Conservation (phyloP, 2,329 filamentous ascomycete species). For the Botryosphaeria dothidea region DNA sequence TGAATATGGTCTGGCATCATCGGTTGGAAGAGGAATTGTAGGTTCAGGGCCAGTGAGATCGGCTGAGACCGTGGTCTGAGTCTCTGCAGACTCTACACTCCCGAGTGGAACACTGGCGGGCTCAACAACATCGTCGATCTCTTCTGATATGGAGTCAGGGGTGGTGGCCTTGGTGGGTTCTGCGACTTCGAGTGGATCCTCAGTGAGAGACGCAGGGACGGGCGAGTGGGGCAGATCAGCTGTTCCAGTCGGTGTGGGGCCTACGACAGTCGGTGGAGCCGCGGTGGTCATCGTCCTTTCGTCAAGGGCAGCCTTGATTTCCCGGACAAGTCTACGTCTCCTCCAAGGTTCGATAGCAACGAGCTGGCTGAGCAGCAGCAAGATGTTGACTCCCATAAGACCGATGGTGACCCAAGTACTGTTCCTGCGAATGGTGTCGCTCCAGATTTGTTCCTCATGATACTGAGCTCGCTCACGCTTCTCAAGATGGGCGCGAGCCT, state of each 20-base stretch:
- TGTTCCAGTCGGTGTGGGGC: neutral
- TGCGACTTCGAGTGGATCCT: neutral
- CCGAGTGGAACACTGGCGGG: conserved; percentile 21
- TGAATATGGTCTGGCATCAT: conserved; percentile 17
- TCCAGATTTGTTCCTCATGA: conserved; percentile 99
- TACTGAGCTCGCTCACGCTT: conserved; percentile 86
- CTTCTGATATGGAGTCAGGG: conserved; percentile 22
- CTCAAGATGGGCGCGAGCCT: conserved; percentile 72
- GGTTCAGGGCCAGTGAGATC: conserved; percentile 7
- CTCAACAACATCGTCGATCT: conserved; percentile 27
- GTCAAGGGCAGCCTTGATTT: conserved; percentile 53
- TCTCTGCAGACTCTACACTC: neutral
- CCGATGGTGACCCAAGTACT: conserved; percentile 99
- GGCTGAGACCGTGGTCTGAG: neutral
- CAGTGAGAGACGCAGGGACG: neutral
- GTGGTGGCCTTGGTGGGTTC: neutral
- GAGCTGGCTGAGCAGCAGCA: conserved; percentile 83
- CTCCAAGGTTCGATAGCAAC: conserved; percentile 94
- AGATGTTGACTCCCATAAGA: conserved; percentile 92
- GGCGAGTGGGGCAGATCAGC: neutral
- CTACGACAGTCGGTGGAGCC: neutral
- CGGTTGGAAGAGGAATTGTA: conserved; percentile 8
- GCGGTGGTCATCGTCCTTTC: conserved; percentile 31
- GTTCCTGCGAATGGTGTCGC: conserved; percentile 92
- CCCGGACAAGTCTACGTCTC: conserved; percentile 74